Conservation (phyloP, 495 filamentous ascomycete genomes). For the Penicilliopsis zonata region DNA sequence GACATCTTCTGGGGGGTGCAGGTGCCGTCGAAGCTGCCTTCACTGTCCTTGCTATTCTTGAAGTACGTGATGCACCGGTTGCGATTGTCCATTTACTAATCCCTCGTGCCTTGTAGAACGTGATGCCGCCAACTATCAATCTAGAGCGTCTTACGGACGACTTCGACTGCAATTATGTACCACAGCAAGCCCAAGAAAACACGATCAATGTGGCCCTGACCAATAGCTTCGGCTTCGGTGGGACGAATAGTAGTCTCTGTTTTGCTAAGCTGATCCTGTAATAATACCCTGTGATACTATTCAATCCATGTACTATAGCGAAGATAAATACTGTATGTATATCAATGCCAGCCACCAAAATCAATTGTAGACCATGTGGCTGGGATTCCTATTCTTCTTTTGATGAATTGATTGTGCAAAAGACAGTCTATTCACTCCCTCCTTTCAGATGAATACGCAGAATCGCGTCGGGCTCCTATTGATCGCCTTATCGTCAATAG, state of each 20-base stretch:
- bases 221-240: slow-evolving; percentile 97
- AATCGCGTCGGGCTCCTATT: too few relatives aligned
- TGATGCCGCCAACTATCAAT: slow-evolving; percentile 81
- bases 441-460: too few relatives aligned
- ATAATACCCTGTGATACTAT: background rate
- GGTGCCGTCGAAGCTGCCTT: slow-evolving; percentile 85
- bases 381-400: too few relatives aligned
- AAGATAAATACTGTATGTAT: too few relatives aligned
- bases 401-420: too few relatives aligned
- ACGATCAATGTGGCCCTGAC: slow-evolving; percentile 65
- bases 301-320: too few relatives aligned
- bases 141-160: slow-evolving; percentile 54
- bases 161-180: slow-evolving; percentile 81
- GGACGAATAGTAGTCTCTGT: slow-evolving; percentile 85
- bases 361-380: too few relatives aligned
- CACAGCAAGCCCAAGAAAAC: slow-evolving; percentile 54
- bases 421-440: too few relatives aligned
- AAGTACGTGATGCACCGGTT: slow-evolving; percentile 41
- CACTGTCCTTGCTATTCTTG: slow-evolving; percentile 60
- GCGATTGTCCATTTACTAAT: slow-evolving; percentile 9
- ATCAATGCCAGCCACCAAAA: too few relatives aligned
- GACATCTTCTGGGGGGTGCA: slow-evolving; percentile 83
- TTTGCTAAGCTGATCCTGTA: slow-evolving; percentile 34
- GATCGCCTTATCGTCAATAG: too few relatives aligned
- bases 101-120: slow-evolving; percentile 37